Base-by-base conservation (phyloP, 108 stramenopile genomes). In the Nannochloropsis gaditana region DNA sequence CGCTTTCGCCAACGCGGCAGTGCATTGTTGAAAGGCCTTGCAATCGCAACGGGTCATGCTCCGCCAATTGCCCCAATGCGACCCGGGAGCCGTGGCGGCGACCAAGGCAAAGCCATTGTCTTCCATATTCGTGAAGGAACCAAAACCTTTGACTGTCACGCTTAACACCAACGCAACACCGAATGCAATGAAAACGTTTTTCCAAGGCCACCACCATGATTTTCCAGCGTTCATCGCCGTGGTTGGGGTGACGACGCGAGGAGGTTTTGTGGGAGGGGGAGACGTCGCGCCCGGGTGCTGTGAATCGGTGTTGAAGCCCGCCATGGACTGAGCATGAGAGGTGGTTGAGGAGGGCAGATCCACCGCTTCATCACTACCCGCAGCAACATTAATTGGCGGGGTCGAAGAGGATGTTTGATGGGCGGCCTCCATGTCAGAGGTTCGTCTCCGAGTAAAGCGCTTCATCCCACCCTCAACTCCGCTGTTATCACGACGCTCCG, bases 11-110 rank as follows among this genome's bases (percentile, higher is more conserved):
- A 73, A 73, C 19, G 59, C 59, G n/a, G 15, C 6, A n/a, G 59
- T 73, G 59, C 59, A 73, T n/a, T 73, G 59, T 6, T 73, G 59
- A 73, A 73, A 73, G 59, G 59, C 59, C 59, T 73, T 73, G 59
- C 59, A 73, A 73, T 73, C 59, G n/a, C 59, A 73, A n/a, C 59
- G 59, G 59, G 59, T 73, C 5, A 73, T 15, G 59, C 59, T 73
- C 5, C 59, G 59, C 59, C 59, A 73, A 73, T 73, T 73, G 59
- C 59, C 59, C 59, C 59, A 73, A 73, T 73, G 59, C 3, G 59
- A 73, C 15, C 59, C 59, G 19, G 59, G 59, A 15, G 59, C 59
- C 59, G 59, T 73, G 15, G 59, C 59, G 59, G 59, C 59, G 19
- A 73, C 59, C 8, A 73, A n/a, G n/a, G 59, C 59, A 8, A 73